These are phyloP conservation scores for Citrus australasica DNA, from an alignment of 345 rosid genomes.

Conservation along the genomic window DNA sequence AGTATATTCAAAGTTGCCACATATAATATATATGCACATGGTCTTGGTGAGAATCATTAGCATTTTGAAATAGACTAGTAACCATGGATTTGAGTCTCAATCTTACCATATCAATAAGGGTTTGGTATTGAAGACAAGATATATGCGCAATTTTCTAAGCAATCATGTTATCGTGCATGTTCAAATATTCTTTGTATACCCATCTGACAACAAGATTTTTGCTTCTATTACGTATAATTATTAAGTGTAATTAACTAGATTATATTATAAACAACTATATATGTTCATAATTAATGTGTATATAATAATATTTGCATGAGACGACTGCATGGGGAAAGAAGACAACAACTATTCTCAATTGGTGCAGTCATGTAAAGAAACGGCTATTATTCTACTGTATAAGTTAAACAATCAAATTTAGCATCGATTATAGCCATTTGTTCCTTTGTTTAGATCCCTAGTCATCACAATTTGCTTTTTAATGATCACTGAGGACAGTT, in stretches of 20 bases:
- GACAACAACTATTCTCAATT: not conserved
- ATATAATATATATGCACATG: constrained; percentile 13
- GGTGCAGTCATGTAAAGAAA: not conserved
- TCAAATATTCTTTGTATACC: constrained; percentile 9
- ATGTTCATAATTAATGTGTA: not conserved
- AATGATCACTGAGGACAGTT: not conserved
- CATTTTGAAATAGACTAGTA: constrained; percentile 16
- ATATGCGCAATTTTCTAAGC: constrained; percentile 1
- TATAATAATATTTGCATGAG: not conserved
- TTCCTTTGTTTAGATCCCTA: not conserved
- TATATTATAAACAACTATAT: not conserved
- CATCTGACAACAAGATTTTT: not conserved
- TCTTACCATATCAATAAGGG: not conserved
- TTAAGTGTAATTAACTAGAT: not conserved
- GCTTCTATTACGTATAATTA: not conserved
- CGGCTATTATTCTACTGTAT: not conserved
- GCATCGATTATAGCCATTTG: not conserved
- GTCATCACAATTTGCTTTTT: not conserved
- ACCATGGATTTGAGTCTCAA: not conserved
- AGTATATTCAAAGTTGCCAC: constrained; percentile 12
- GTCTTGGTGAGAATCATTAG: constrained; percentile 28
- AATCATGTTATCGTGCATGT: constrained; percentile 24
- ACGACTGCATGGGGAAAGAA: not conserved
- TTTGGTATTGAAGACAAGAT: not conserved
- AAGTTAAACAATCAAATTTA: not conserved